Evolutionary conservation across 257 asterid species (phyloP).

Genomic region (Solanum acaule): DNA sequence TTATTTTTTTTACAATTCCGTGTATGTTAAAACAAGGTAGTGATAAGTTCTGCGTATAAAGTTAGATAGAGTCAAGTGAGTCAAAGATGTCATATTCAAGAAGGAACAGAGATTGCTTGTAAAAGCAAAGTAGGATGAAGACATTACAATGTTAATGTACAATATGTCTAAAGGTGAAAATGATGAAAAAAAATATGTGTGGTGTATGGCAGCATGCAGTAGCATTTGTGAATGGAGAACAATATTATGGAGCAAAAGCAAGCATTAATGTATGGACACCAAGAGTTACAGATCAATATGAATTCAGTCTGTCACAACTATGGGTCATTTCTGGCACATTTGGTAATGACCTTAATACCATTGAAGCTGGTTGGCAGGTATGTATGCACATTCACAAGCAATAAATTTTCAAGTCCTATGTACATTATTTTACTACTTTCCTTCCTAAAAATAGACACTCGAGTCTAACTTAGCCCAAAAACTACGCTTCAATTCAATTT

Average conservation of each 20-base stretch:
- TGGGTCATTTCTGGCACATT: constrained; percentile 92
- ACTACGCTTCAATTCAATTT: neutral
- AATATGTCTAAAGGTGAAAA: neutral
- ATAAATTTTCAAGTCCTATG: neutral
- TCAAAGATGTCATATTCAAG: neutral
- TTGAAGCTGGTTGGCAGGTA: constrained; percentile 99
- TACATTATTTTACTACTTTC: neutral
- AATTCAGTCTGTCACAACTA: constrained; percentile 83
- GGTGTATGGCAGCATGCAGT: constrained; percentile 65
- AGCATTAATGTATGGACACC: constrained; percentile 96
- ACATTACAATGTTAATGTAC: neutral
- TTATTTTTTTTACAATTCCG: neutral
- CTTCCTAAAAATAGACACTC: neutral
- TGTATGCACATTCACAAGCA: too few species aligned
- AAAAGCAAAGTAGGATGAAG: neutral
- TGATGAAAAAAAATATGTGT: neutral
- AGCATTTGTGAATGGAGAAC: constrained; percentile 79
- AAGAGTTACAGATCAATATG: constrained; percentile 65
- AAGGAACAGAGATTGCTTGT: neutral
- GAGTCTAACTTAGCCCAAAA: neutral
- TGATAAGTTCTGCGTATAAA: neutral
- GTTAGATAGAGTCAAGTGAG: neutral
- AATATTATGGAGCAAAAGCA: constrained; percentile 85
- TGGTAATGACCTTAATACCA: constrained; percentile 91
- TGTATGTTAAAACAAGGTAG: rapidly evolving